Evolutionary conservation across 2,329 filamentous ascomycete species (phyloP).

Genomic region (Penicillium frequentans): DNA sequence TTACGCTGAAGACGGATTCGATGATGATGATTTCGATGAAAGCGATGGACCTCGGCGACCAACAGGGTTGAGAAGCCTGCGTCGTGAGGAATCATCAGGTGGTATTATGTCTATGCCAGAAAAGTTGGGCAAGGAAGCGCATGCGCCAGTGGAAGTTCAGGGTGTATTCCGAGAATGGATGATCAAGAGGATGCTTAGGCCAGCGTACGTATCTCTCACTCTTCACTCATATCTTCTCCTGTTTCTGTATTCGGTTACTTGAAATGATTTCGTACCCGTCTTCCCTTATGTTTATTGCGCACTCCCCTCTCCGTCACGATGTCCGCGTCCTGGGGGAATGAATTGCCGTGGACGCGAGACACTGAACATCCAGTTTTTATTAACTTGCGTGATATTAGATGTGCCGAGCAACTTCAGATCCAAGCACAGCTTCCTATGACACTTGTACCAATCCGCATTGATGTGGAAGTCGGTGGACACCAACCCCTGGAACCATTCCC

Average conservation of each 20-base stretch:
- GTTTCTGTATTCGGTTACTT: background rate
- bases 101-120: conserved; percentile 67
- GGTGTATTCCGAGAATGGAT: conserved; percentile 97
- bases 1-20: conserved; percentile 94
- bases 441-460: conserved; percentile 92
- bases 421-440: conserved; percentile 80
- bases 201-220: conserved; percentile 36
- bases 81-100: conserved; percentile 70
- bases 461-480: conserved; percentile 82
- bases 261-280: background rate
- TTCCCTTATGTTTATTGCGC: background rate
- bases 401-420: conserved; percentile 61
- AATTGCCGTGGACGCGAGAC: background rate
- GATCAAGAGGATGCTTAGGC: conserved; percentile 62
- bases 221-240: background rate
- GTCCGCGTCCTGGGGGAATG: background rate
- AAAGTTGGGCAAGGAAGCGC: conserved; percentile 80
- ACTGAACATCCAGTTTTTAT: background rate
- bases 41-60: conserved; percentile 69
- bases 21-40: conserved; percentile 65
- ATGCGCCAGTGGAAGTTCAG: conserved; percentile 76
- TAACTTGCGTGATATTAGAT: conserved; percentile 21
- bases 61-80: conserved; percentile 79
- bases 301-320: background rate
- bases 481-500: conserved; percentile 50